Evolutionary conservation across 768 basidiomycete genomes (phyloP), one percentile per base, ranked within the genome.

Genomic region (Boletus reticulatus): DNA sequence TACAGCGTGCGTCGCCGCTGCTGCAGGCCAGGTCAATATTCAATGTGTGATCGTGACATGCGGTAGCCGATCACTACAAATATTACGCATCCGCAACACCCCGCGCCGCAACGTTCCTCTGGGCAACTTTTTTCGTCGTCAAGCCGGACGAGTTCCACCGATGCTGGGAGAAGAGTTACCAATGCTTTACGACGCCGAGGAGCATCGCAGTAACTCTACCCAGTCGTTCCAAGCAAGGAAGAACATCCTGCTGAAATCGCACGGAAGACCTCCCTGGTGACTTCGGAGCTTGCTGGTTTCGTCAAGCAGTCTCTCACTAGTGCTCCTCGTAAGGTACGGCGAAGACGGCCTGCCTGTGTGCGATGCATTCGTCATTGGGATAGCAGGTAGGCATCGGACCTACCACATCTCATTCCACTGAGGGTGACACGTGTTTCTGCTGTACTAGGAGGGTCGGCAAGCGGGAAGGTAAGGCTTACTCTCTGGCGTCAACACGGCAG

Each of bases 211-310:
- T 13, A 56, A 57, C 46, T 34, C 55, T 19, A 55, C 66, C 17
- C 59, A 64, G 50, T 48, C 66, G 17, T 66, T 63, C 38, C 67
- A 67, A 41, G 59, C 67, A 9, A 85, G 74, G 63, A 83, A 92
- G 75, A 94, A 93, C 64, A 89, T 83, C 3, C 76, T 94, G 24
- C 74, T 94, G 36, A 88, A 85, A 46, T 90, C 89, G 34, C 92
- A 94, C 72, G 92, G 92, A 47, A 80, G 92, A 45, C 89, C 89
- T 46, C 90, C 92, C 63, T 93, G 91, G 91, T 92, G 70, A 59
- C 52, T 58, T 61, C 38, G 54, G 41, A 50, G 3, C 50, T 48
- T 29, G 47, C 39, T 53, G 52, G 22, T 50, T 48, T 58, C 27
- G 29, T 39, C 41, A 43, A 38, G 36, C 38, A 45, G 43, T 57